Evolutionary conservation across 2,329 filamentous ascomycete species (phyloP).

Genomic region (Dothideomycetes sp.): DNA sequence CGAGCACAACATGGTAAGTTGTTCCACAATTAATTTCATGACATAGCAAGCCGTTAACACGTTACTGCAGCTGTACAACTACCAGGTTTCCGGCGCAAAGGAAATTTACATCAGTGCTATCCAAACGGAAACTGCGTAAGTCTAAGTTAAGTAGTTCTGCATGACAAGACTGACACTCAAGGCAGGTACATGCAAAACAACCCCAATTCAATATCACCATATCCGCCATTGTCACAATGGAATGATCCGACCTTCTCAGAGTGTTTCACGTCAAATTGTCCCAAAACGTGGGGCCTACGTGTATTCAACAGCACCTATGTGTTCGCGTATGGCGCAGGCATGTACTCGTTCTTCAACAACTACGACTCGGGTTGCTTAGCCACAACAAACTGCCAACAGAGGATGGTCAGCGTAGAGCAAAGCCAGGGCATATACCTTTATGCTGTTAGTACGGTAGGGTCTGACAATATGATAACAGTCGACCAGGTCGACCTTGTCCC

Average conservation of each 20-base stretch:
- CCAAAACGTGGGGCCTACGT: slow-evolving; percentile 69
- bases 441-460: slow-evolving; percentile 17
- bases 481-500: slow-evolving; percentile 22
- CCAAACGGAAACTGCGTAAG: slow-evolving; percentile 80
- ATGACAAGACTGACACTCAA: background rate
- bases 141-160: slow-evolving; percentile 13
- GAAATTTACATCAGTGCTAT: slow-evolving; percentile 76
- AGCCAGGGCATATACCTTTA: slow-evolving; percentile 18
- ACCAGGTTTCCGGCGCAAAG: slow-evolving; percentile 68
- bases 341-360: slow-evolving; percentile 80
- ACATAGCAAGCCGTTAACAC: too few relatives aligned
- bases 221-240: slow-evolving; percentile 48
- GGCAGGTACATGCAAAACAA: slow-evolving; percentile 64
- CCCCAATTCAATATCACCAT: slow-evolving; percentile 61
- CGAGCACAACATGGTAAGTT: slow-evolving; percentile 50
- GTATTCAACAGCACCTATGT: slow-evolving; percentile 58
- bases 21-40: too few relatives aligned
- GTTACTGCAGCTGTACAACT: slow-evolving; percentile 76
- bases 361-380: slow-evolving; percentile 62
- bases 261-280: slow-evolving; percentile 48
- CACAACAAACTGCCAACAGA: slow-evolving; percentile 62
- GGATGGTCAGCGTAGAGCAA: slow-evolving; percentile 62
- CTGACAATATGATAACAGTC: slow-evolving; percentile 20
- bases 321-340: slow-evolving; percentile 61
- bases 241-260: slow-evolving; percentile 61